These are phyloP conservation scores for Geotrichum restrictum DNA, from an alignment of 1,139 yeast genomes.

Conservation along the genomic window DNA sequence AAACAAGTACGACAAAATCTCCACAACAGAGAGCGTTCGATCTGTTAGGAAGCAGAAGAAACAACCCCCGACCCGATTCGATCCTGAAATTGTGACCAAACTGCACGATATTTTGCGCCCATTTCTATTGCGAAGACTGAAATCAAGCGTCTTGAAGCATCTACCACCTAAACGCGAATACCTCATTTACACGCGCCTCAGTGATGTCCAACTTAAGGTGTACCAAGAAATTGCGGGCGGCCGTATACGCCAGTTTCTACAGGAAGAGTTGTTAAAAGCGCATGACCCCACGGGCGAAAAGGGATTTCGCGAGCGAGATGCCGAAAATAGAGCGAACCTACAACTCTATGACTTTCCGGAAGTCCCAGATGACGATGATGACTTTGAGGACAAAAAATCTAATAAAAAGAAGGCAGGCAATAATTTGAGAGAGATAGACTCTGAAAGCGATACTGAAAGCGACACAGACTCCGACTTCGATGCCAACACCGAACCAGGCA, in stretches of 20 bases:
- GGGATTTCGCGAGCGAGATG: slow-evolving; percentile 88
- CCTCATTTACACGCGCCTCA: slow-evolving; percentile 81
- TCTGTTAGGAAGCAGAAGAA: not conserved
- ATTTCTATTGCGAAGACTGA: slow-evolving; percentile 80
- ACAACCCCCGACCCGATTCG: not conserved
- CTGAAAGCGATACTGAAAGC: too few relatives aligned
- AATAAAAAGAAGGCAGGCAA: too few relatives aligned
- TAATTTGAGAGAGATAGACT: too few relatives aligned
- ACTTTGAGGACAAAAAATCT: not conserved
- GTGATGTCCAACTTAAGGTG: slow-evolving; percentile 83
- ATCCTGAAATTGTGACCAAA: slow-evolving; percentile 68
- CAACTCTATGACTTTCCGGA: not conserved
- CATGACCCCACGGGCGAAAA: slow-evolving; percentile 93
- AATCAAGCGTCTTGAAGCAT: slow-evolving; percentile 95
- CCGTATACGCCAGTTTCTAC: slow-evolving; percentile 9
- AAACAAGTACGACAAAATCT: not conserved
- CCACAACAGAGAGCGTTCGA: too few relatives aligned
- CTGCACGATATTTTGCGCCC: slow-evolving; percentile 92
- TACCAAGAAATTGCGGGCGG: slow-evolving; percentile 87
- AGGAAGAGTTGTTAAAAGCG: slow-evolving; percentile 34
- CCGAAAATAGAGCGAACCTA: not conserved
- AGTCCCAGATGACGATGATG: not conserved
- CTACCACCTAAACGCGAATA: slow-evolving; percentile 98
- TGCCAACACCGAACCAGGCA: too few relatives aligned
- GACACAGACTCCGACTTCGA: too few relatives aligned